Evolutionary conservation across 208 protist species (phyloP), one percentile per base, ranked within the genome.

Genomic region (Hexamita inflata): DNA sequence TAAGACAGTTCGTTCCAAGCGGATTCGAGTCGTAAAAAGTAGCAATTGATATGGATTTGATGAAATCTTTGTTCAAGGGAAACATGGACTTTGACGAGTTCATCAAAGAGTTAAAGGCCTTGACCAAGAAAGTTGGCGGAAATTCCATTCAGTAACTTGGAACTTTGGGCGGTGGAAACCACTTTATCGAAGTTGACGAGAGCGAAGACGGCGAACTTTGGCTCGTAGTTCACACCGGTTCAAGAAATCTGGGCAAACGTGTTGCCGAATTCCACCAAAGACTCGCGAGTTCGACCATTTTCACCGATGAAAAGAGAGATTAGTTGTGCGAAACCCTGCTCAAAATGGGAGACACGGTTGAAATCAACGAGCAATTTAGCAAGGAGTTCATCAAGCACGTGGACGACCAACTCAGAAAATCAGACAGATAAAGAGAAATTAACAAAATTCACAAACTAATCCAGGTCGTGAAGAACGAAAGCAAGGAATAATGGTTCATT

Each of bases 151-250:
- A 76, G 66, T 75, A 15, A 11, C 24, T 70, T 32, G 75, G 75
- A 30, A 78, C 75, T 26, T 34, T 78, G 24, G 75, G 75, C 41
- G 60, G 61, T 61, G 75, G 75, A 15, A 78, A 78, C 74, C 75
- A 78, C 73, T 78, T 78, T 30, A 57, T 78, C 41, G 75, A 78
- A 34, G 19, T 78, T 45, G 75, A 78, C 29, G 28, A 59, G 39
- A 28, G 11, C n/a, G 34, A 60, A 15, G 34, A 9, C 38, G 75
- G 75, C 26, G 49, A 73, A 29, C 11, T 9, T 32, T 77, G 26
- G 13, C 26, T 78, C 9, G 32, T 53, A 26, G 39, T 78, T 15
- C 75, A 78, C 75, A 59, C 58, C 15, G 75, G 75, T 28, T 49
- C 29, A 15, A 13, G 75, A 28, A 74, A 74, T 34, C 35, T 77